Evolutionary conservation across 1,284 basidiomycete genomes (phyloP).

Genomic region (Papiliotrema flavescens): DNA sequence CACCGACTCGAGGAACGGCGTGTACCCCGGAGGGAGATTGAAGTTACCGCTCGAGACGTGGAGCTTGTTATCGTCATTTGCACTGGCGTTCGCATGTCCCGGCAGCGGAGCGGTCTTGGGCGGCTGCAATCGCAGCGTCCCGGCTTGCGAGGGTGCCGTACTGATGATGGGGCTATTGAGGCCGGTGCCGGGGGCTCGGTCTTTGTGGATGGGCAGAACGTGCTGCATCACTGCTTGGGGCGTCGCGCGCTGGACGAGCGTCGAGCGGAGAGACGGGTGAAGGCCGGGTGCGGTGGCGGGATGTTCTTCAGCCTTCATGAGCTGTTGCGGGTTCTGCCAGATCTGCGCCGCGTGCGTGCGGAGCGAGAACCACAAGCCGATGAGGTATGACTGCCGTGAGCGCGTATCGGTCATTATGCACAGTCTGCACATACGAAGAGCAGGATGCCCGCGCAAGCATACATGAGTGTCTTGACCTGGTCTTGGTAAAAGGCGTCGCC

Average conservation of each 20-base stretch:
- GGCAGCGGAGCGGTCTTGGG: not conserved
- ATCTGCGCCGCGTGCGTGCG: constrained; percentile 98
- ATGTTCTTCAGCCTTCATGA: constrained; percentile 66
- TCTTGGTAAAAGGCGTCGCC: constrained; percentile 95
- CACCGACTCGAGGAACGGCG: constrained; percentile 71
- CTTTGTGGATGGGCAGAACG: constrained; percentile 43
- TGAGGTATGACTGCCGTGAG: constrained; percentile 75
- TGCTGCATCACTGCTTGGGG: constrained; percentile 51
- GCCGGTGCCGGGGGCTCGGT: not conserved
- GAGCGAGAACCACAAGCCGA: constrained; percentile 98
- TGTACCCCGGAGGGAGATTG: constrained; percentile 48
- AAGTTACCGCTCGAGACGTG: constrained; percentile 10
- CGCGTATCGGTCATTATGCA: not conserved
- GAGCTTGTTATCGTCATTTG: not conserved
- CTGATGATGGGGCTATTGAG: not conserved
- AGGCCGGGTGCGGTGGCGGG: constrained; percentile 33
- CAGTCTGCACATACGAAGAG: constrained; percentile 65
- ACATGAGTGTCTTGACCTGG: constrained; percentile 90
- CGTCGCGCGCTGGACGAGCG: constrained; percentile 66
- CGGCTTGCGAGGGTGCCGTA: not conserved
- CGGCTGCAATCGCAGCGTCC: not conserved
- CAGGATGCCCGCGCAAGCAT: constrained; percentile 84
- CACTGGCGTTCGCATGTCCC: not conserved
- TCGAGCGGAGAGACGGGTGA: constrained; percentile 59
- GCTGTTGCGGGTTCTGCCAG: constrained; percentile 94